Conservation (phyloP, 176 grass and related monocot species). For the Oryza coarctata region DNA sequence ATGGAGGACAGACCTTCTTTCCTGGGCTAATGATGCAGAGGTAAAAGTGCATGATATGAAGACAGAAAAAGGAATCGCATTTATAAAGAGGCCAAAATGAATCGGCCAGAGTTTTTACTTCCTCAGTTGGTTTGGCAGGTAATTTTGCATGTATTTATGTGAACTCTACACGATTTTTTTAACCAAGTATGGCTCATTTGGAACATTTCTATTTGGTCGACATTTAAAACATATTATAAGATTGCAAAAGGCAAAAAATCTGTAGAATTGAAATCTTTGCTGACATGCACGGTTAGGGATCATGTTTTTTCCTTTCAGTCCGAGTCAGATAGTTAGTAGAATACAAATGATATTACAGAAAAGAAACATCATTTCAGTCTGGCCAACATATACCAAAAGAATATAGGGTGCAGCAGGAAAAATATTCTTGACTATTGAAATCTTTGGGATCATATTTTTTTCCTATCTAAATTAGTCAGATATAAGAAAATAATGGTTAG, state of each 20-base stretch:
- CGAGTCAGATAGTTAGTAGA: neutral
- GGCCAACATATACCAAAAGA: neutral
- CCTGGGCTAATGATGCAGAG: conserved; percentile 90
- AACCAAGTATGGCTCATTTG: neutral
- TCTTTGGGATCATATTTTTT: neutral
- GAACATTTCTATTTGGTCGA: neutral
- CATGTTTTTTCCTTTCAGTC: neutral
- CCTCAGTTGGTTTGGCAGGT: conserved; percentile 99
- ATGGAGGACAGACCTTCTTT: conserved; percentile 91
- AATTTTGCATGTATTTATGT: conserved; percentile 12
- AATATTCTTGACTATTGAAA: neutral
- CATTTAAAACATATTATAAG: conserved; percentile 10
- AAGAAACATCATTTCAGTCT: neutral
- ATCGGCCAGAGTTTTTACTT: conserved; percentile 84
- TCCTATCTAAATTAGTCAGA: neutral
- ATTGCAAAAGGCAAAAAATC: conserved; percentile 3
- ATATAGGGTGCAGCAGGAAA: neutral
- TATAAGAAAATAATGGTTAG: neutral
- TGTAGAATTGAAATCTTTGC: neutral
- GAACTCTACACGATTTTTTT: neutral
- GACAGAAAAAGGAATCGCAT: conserved; percentile 81
- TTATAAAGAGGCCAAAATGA: conserved; percentile 89
- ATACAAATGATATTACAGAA: conserved; percentile 11
- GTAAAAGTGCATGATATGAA: conserved; percentile 98
- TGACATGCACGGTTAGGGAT: neutral